Conservation (phyloP, 306 rosid species). For the Amphicarpaea edgeworthii region DNA sequence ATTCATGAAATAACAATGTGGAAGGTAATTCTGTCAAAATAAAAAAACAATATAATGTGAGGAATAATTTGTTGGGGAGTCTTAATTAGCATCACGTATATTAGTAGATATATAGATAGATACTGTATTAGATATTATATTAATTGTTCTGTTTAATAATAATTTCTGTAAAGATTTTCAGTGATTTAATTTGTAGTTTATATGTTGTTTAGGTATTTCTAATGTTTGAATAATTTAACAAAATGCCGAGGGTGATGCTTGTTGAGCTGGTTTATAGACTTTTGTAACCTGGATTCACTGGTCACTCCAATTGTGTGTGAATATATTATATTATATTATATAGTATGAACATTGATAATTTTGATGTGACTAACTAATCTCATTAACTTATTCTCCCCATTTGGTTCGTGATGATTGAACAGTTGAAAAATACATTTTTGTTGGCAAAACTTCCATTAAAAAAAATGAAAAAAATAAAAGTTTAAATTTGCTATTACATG, state of each 20-base stretch:
- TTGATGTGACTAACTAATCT: constrained; percentile 21
- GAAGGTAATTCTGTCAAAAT: no score
- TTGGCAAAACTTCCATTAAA: not conserved
- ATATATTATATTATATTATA: no score
- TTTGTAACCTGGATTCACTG: constrained; percentile 21
- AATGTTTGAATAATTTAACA: constrained; percentile 28
- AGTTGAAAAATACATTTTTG: constrained; percentile 8
- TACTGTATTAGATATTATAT: no score
- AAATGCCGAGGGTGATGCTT: constrained; percentile 8
- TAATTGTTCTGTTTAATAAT: not conserved
- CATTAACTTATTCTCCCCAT: constrained; percentile 35
- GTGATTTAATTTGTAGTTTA: not conserved
- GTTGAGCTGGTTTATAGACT: constrained; percentile 43
- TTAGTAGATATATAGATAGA: no score
- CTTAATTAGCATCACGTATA: no score
- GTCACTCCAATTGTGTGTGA: constrained; percentile 12
- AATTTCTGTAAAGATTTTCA: not conserved
- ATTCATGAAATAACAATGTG: not conserved
- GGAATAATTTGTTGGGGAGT: no score
- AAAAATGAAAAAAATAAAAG: not conserved
- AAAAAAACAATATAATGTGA: no score
- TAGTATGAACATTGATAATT: constrained; percentile 1
- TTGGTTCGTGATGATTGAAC: constrained; percentile 32
- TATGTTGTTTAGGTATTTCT: constrained; percentile 4
- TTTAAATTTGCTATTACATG: not conserved